These are phyloP conservation scores for Porcisia hertigi DNA, from an alignment of 208 protist species.

Conservation along the genomic window DNA sequence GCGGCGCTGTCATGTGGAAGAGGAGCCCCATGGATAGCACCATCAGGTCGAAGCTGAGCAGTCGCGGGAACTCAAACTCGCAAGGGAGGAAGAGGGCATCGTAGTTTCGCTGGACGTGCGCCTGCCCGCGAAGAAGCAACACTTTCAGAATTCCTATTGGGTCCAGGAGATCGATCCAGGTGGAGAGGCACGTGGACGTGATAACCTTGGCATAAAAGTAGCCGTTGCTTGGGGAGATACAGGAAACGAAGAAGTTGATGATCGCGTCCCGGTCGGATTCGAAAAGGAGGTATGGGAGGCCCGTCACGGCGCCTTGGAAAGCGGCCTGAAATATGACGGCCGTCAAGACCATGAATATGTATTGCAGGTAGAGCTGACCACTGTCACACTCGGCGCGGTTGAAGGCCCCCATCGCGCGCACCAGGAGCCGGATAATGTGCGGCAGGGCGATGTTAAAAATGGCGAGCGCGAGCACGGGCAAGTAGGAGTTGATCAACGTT, in stretches of 20 bases:
- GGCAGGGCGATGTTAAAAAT: conserved; percentile 80
- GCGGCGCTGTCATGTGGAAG: conserved; percentile 85
- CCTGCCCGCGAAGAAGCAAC: conserved; percentile 45
- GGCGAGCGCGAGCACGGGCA: conserved; percentile 68
- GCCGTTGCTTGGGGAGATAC: conserved; percentile 67
- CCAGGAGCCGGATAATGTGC: conserved; percentile 64
- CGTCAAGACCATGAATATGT: conserved; percentile 88
- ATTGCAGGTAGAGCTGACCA: conserved; percentile 76
- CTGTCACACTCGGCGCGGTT: conserved; percentile 59
- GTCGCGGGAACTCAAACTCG: conserved; percentile 52
- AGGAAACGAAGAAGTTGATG: conserved; percentile 67
- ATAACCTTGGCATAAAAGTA: conserved; percentile 89
- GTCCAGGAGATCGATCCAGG: conserved; percentile 73
- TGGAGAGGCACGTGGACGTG: conserved; percentile 51
- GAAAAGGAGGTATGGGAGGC: conserved; percentile 48
- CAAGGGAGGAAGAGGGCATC: conserved; percentile 67
- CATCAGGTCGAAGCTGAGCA: conserved; percentile 76
- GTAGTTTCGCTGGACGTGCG: conserved; percentile 74
- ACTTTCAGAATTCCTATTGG: conserved; percentile 49
- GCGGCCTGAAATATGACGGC: conserved; percentile 84
- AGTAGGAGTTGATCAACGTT: conserved; percentile 50
- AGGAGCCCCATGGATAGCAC: conserved; percentile 81
- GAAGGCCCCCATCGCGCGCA: conserved; percentile 72
- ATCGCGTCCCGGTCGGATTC: conserved; percentile 34
- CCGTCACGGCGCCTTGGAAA: conserved; percentile 66